Evolutionary conservation across 345 rosid genomes (phyloP).

Genomic region (Excoecaria cochinchinensis): DNA sequence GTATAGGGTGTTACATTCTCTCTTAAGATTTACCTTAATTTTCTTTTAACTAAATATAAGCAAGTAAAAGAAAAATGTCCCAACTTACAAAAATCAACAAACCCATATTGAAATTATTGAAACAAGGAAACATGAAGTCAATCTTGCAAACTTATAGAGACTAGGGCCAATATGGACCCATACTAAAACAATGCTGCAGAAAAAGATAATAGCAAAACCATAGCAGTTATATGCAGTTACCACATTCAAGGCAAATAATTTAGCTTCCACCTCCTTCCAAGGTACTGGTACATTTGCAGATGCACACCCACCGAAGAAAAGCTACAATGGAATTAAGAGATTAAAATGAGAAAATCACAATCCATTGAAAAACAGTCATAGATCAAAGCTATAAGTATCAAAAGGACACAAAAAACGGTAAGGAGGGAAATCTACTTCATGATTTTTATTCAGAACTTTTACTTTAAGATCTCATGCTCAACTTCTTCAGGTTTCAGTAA

Average conservation of each 20-base stretch:
- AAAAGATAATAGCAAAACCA: neutral
- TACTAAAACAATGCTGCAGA: neutral
- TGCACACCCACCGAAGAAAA: constrained; percentile 63
- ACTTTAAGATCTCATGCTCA: neutral
- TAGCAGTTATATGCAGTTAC: constrained; percentile 37
- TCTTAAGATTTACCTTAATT: neutral
- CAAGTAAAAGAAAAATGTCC: neutral
- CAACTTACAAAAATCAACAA: neutral
- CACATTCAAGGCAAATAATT: constrained; percentile 79
- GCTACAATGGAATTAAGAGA: constrained; percentile 37
- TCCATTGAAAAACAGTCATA: neutral
- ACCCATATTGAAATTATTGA: neutral
- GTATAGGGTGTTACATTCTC: no score
- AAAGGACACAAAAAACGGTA: neutral
- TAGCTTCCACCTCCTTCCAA: constrained; percentile 84
- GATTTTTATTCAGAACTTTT: neutral
- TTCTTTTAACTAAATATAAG: neutral
- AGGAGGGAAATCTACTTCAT: neutral
- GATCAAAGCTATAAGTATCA: neutral
- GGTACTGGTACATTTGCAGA: constrained; percentile 54
- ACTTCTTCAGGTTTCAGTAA: neutral
- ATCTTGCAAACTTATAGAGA: neutral
- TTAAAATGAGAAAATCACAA: constrained; percentile 9
- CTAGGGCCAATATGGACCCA: neutral
- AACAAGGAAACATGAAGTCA: neutral